These are phyloP conservation scores for Chaetoceros muelleri DNA, from an alignment of 108 stramenopile species.

Conservation along the genomic window DNA sequence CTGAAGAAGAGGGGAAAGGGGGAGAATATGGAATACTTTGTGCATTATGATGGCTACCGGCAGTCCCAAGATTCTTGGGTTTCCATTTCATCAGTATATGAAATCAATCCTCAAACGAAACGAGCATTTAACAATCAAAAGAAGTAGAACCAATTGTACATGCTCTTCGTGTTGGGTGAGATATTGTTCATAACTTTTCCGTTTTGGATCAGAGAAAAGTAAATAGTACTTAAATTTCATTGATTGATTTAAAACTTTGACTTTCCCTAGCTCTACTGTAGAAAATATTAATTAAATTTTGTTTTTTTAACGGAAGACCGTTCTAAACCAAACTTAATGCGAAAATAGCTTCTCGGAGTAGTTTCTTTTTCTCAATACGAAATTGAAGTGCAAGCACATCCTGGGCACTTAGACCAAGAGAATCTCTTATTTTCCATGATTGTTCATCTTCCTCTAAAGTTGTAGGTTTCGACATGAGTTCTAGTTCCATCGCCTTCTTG, in stretches of 20 bases:
- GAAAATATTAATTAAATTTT: too few species aligned
- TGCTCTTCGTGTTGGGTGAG: too few species aligned
- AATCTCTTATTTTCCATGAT: conserved; percentile 7
- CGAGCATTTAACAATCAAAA: conserved; percentile 14
- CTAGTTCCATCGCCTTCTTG: conserved; percentile 55
- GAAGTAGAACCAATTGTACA: too few species aligned
- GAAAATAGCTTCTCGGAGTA: conserved; percentile 46
- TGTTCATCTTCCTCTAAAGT: conserved; percentile 64
- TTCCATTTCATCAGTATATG: conserved; percentile 22
- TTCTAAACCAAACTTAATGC: conserved; percentile 1
- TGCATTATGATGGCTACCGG: conserved; percentile 28
- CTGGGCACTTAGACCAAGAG: conserved; percentile 27
- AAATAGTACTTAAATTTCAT: too few species aligned
- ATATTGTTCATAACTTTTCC: too few species aligned
- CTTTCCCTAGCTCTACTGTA: too few species aligned
- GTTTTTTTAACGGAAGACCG: too few species aligned
- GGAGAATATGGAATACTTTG: conserved; percentile 30
- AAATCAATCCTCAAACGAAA: conserved; percentile 42
- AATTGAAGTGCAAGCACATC: conserved; percentile 52
- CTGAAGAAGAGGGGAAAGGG: conserved; percentile 35
- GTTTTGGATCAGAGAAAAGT: too few species aligned
- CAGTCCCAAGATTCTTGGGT: conserved; percentile 24
- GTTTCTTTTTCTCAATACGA: conserved; percentile 77
- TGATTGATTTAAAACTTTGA: too few species aligned
- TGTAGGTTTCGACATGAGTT: conserved; percentile 56